Base-by-base conservation (phyloP, 352 stramenopile species). In the Pythium utonaiense region DNA sequence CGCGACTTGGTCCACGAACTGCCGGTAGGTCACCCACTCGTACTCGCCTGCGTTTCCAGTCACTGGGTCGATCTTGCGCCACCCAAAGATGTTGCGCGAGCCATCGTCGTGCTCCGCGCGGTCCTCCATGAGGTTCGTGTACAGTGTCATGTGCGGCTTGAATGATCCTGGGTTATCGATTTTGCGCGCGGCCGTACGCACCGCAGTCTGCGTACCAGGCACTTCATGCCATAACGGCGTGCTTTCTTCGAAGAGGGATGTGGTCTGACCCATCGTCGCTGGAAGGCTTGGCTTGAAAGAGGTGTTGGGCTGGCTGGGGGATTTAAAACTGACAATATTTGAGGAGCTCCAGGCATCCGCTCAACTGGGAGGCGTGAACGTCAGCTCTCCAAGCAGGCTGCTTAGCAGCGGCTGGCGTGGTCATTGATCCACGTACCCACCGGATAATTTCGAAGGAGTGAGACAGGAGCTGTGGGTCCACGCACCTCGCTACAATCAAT, bases 51-150 rank as follows among this genome's bases (percentile, higher is more conserved):
- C 69, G 21, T 66, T 55, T 38, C 53, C 66, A 1, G 60, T 72
- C 16, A 30, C 52, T 0, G 52, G 30, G 60, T 76, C 63, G 13
- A 70, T 33, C 7, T 27, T 22, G 21, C 74, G 66, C 17, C 31
- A 66, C 24, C 73, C 75, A 33, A 75, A 78, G 24, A 66, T 65
- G 22, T 54, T 59, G n/a, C 73, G 48, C 13, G 49, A 47, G 17
- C 57, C 57, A 36, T 64, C 54, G 40, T 77, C 66, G 22, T 58
- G 38, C 42, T 41, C 57, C 40, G 1, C 17, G 45, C 55, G 70
- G 33, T 73, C 69, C 3, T 60, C 64, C 49, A 74, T 59, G 55
- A 82, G 75, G 54, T 73, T 80, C 54, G 79, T 68, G 62, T 78
- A 80, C 54, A 83, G 59, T 36, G 75, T 83, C 60, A 71, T 69